Evolutionary conservation across 805 yeast genomes (phyloP), one percentile per base, ranked within the genome.

Genomic region (Zygotorulaspora sp.): DNA sequence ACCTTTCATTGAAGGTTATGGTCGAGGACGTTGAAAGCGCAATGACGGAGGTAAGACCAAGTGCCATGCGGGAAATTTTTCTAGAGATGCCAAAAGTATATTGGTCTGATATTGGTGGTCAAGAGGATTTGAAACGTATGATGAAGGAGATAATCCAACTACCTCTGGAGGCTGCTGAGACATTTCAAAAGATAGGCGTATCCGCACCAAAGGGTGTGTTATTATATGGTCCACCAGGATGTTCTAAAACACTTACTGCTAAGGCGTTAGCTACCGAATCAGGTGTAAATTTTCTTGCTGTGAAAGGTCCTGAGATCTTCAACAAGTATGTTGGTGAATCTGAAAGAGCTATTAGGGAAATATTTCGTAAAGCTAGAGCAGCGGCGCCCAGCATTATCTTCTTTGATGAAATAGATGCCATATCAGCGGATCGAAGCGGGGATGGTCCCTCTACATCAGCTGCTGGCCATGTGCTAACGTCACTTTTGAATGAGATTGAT

Each of bases 31-130:
- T 90, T n/a, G 78, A 78, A 33, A 62, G 60, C 15, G 89, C 97
- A 0, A 62, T 88, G 57, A 62, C 77, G 1, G 89, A 84, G n/a
- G 78, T 92, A 2, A 71, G 94, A 35, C 97, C 98, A 2, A 83
- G 95, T 43, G 97, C 97, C 2, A 92, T 92, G 98, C 74, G 96
- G 41, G 98, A 92, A 59, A 85, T 90, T 36, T 81, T 88, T 40
- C 67, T 92, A 35, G 99, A 92, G 52, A 85, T 89, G 76, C 97
- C 98, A 7, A 85, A 86, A 52, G 94, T 89, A 0, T 72, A 75
- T 44, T 92, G 98, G 97, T 65, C 75, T 13, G 98, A 92, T 63
- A 89, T 92, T 52, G 97, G 97, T 10, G 99, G 99, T 2, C 97
- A 92, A 61, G 80, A 81, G 16, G 79, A 75, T 13, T 70, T 90